phyloP scores from a whole-genome alignment of 768 basidiomycete species.

The Kwoniella europaea region DNA sequence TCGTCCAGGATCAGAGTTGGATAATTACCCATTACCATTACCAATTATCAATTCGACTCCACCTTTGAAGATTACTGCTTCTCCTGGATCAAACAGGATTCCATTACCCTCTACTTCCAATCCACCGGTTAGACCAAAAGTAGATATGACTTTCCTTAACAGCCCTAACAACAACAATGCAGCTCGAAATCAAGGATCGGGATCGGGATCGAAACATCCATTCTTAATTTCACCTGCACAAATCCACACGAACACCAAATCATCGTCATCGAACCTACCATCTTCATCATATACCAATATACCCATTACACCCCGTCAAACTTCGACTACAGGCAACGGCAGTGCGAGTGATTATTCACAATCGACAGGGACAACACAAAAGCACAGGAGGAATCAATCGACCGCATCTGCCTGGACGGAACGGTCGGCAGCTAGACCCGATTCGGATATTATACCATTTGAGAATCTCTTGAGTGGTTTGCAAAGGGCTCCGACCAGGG shows the following conservation, averaged over 20 bases:
- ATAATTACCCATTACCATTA: conserved; percentile 11
- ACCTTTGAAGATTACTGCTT: background rate
- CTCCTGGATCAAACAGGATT: background rate
- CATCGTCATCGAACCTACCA: background rate
- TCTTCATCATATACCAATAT: conserved; percentile 7
- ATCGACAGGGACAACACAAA: background rate
- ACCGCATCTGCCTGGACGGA: conserved; percentile 14
- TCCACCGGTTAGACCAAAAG: conserved; percentile 12
- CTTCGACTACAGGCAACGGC: too few relatives aligned
- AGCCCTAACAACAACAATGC: too few relatives aligned
- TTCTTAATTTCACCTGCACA: conserved; percentile 16
- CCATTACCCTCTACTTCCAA: background rate
- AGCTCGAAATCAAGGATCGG: background rate
- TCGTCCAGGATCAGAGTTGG: background rate
- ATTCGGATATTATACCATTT: conserved; percentile 42
- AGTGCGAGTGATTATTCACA: background rate
- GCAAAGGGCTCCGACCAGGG: background rate
- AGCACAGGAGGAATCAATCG: conserved; percentile 10
- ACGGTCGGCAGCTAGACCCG: conserved; percentile 32
- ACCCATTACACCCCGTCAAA: background rate
- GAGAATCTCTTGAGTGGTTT: conserved; percentile 34
- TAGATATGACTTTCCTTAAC: conserved; percentile 20
- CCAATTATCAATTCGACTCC: conserved; percentile 1
- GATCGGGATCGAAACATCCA: conserved; percentile 3
- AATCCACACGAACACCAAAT: background rate